Conservation (phyloP, 169 alveolate species). For the Miamiensis avidus region DNA sequence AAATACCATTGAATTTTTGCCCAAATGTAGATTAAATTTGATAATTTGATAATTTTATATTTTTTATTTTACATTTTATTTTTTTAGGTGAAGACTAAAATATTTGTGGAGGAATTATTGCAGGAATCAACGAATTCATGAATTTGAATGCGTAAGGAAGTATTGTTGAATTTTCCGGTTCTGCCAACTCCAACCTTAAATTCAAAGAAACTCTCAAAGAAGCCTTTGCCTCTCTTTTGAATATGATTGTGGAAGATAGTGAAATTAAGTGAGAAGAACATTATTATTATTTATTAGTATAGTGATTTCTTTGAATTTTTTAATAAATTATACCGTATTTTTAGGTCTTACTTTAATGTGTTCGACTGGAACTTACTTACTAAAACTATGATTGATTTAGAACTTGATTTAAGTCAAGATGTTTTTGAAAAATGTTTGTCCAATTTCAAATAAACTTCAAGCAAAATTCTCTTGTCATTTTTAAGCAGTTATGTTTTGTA, state of each 20-base stretch:
- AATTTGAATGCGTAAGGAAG: not conserved
- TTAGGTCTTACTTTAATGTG: not conserved
- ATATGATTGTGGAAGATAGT: not conserved
- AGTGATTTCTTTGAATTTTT: no score
- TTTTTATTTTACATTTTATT: no score
- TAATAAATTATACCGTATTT: no score
- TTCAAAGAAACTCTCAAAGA: not conserved
- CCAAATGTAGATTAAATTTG: not conserved
- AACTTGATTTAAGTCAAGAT: no score
- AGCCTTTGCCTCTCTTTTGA: not conserved
- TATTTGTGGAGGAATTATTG: not conserved
- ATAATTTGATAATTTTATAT: no score
- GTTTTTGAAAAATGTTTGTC: no score
- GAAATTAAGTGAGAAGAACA: not conserved
- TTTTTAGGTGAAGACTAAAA: not conserved
- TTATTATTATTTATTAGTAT: no score
- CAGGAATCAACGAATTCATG: not conserved
- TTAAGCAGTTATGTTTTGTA: no score
- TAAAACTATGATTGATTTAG: not conserved
- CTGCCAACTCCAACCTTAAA: not conserved
- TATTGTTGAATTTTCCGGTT: not conserved
- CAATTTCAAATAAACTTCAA: no score
- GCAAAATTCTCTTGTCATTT: no score
- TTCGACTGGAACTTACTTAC: not conserved
- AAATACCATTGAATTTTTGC: not conserved